These are phyloP conservation scores for Gossypium aridum DNA, from an alignment of 441 rosid genomes.

Conservation along the genomic window DNA sequence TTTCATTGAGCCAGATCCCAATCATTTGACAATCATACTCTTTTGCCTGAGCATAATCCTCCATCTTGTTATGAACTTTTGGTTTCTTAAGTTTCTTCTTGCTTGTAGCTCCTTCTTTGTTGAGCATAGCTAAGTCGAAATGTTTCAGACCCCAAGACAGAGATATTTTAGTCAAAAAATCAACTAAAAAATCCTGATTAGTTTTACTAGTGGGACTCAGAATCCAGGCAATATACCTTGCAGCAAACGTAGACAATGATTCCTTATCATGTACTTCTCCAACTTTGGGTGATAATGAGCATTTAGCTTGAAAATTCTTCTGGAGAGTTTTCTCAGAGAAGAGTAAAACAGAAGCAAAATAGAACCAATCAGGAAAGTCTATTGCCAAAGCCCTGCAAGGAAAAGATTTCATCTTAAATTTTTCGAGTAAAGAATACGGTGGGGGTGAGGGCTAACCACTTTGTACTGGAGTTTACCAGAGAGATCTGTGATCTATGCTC, in stretches of 20 bases:
- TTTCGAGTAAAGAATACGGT: background rate
- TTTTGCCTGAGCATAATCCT: constrained; percentile 18
- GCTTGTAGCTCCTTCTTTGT: constrained; percentile 26
- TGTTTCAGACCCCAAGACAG: constrained; percentile 39
- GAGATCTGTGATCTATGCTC: constrained; percentile 45
- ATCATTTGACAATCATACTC: constrained; percentile 25
- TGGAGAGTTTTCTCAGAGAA: constrained; percentile 33
- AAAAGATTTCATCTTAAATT: background rate
- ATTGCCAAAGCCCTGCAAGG: constrained; percentile 70
- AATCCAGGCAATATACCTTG: constrained; percentile 73
- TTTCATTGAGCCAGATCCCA: constrained; percentile 44
- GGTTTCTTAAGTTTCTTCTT: constrained; percentile 46
- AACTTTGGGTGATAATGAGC: constrained; percentile 13
- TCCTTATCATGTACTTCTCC: constrained; percentile 25
- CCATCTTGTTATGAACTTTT: constrained; percentile 16
- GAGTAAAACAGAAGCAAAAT: constrained; percentile 56
- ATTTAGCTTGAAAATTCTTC: constrained; percentile 20
- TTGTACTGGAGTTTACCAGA: constrained; percentile 42
- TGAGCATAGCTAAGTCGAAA: constrained; percentile 19
- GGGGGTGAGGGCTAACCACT: background rate
- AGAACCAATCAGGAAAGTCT: constrained; percentile 79
- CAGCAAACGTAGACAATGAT: constrained; percentile 36
- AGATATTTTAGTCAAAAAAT: constrained; percentile 41
- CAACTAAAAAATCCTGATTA: constrained; percentile 39
- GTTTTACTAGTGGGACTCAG: constrained; percentile 42